phyloP scores from a whole-genome alignment of 805 yeast genomes.

The Jamesozyma piceae region DNA sequence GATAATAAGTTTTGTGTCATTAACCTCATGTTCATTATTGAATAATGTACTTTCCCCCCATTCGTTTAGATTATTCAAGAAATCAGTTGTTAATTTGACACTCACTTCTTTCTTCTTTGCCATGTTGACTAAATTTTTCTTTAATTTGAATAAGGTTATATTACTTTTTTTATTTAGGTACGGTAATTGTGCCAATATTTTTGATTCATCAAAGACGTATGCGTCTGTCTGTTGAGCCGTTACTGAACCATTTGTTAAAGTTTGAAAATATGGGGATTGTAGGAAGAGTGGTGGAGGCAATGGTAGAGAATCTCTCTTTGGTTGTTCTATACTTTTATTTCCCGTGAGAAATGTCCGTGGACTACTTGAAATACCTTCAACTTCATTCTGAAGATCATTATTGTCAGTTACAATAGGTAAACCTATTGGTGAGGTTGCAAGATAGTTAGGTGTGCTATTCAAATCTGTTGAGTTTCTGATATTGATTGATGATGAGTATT shows the following conservation, averaged over 20 bases:
- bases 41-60: slow-evolving; percentile 4
- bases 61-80: slow-evolving; percentile 2
- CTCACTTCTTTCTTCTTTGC: slow-evolving; percentile 1
- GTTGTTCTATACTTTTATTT: slow-evolving; percentile 13
- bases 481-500: neutral
- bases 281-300: neutral
- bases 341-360: slow-evolving; percentile 23
- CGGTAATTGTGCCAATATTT: neutral
- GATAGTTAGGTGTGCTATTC: neutral
- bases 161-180: neutral
- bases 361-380: neutral
- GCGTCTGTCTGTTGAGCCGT: neutral
- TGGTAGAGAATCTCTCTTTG: slow-evolving; percentile 8
- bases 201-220: neutral
- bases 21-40: slow-evolving; percentile 1
- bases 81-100: neutral
- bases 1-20: slow-evolving; percentile 4
- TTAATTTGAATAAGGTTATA: neutral
- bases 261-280: neutral
- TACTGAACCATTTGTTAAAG: neutral
- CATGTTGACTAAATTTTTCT: neutral
- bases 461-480: too few relatives aligned
- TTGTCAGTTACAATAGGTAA: too few relatives aligned
- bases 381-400: neutral
- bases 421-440: too few relatives aligned